These are phyloP conservation scores for Leishmania lainsoni DNA, from an alignment of 208 protist species.

Conservation along the genomic window DNA sequence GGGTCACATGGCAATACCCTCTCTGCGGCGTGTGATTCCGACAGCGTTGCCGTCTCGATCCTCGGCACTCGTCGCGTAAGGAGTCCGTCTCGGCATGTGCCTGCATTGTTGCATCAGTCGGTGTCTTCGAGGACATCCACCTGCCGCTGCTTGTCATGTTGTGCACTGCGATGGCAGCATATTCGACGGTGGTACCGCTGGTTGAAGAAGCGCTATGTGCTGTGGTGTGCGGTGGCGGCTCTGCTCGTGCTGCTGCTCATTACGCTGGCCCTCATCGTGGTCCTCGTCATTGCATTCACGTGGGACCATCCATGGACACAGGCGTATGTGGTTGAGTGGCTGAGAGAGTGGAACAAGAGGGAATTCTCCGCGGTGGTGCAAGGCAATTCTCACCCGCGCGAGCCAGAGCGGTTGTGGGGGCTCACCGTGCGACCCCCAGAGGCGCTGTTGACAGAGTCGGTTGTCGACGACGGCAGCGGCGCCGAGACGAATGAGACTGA, in stretches of 20 bases:
- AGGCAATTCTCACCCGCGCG: conserved; percentile 13
- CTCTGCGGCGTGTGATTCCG: background rate
- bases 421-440: background rate
- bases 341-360: background rate
- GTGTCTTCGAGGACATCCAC: background rate
- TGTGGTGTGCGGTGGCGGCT: background rate
- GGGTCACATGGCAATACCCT: background rate
- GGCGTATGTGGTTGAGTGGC: conserved; percentile 11
- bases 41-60: conserved; percentile 3
- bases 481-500: background rate
- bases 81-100: background rate
- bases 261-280: background rate
- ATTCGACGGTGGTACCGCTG: conserved; percentile 11
- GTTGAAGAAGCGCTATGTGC: conserved; percentile 7
- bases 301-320: conserved; percentile 22
- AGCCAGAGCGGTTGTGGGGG: conserved; percentile 18
- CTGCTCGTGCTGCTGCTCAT: conserved; percentile 14
- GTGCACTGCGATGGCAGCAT: background rate
- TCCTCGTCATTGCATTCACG: conserved; percentile 13
- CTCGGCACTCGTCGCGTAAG: background rate
- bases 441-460: background rate
- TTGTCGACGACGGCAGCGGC: background rate
- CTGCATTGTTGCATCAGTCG: background rate
- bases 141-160: background rate
- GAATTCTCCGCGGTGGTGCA: conserved; percentile 17